Evolutionary conservation across 805 yeast species (phyloP).

Genomic region (Hanseniaspora meyeri): DNA sequence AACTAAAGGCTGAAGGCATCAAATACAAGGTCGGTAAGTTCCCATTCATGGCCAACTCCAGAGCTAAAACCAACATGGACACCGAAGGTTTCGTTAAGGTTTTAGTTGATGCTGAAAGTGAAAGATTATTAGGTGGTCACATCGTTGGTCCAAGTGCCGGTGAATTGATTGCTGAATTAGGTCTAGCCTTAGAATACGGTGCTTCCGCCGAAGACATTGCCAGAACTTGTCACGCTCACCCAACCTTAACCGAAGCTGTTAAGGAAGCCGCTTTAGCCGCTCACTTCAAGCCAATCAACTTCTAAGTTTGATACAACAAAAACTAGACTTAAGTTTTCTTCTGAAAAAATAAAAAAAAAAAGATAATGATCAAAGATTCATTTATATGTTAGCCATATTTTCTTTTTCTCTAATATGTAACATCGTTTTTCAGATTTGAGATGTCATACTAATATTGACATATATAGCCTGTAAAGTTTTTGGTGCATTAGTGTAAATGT

Average conservation of each 20-base stretch:
- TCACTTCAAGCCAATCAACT: constrained; percentile 83
- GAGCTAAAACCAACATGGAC: constrained; percentile 96
- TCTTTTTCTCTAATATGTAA: not conserved
- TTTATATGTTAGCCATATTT: not conserved
- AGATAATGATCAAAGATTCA: not conserved
- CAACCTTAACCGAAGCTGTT: constrained; percentile 94
- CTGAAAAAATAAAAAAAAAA: not conserved
- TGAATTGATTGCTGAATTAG: constrained; percentile 98
- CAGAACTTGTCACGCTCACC: constrained; percentile 97
- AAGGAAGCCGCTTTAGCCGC: constrained; percentile 95
- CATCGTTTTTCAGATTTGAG: not conserved
- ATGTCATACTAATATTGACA: too few relatives aligned
- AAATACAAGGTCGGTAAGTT: constrained; percentile 90
- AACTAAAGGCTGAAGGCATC: constrained; percentile 84
- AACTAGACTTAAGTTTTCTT: not conserved
- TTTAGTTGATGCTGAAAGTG: constrained; percentile 92
- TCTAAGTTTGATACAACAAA: constrained; percentile 28
- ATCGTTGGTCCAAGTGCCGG: constrained; percentile 98
- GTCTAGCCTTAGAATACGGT: constrained; percentile 95
- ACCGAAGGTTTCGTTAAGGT: constrained; percentile 96
- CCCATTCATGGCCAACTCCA: constrained; percentile 97
- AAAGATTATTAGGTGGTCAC: constrained; percentile 91
- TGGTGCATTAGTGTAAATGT: too few relatives aligned
- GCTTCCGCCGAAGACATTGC: constrained; percentile 97
- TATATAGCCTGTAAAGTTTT: too few relatives aligned